These are phyloP conservation scores for Phoma sp. DNA, from an alignment of 2,329 filamentous ascomycete genomes.

Conservation along the genomic window DNA sequence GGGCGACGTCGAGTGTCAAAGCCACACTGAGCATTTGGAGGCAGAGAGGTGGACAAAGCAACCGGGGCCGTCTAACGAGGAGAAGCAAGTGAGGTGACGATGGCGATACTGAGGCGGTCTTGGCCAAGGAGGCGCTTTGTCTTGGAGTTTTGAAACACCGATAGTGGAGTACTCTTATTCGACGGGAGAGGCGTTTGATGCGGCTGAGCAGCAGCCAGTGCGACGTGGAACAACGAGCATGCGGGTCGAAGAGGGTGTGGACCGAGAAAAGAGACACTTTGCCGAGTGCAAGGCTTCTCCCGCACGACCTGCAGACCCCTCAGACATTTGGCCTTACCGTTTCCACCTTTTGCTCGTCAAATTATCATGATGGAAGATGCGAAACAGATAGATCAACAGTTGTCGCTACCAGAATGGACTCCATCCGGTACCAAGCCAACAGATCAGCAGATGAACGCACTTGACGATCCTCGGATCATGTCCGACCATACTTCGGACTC, in stretches of 20 bases:
- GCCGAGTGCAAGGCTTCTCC: background rate
- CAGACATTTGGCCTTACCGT: background rate
- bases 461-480: background rate
- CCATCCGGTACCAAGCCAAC: too few relatives aligned
- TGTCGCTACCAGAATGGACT: background rate
- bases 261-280: background rate
- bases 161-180: background rate
- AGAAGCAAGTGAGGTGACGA: constrained; percentile 5
- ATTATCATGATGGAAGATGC: background rate
- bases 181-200: constrained; percentile 4
- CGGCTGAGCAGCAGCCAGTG: constrained; percentile 1
- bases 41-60: background rate
- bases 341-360: background rate
- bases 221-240: constrained; percentile 1
- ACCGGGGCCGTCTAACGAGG: background rate
- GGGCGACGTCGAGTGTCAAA: background rate
- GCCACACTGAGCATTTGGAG: background rate
- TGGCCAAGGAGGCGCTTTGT: background rate
- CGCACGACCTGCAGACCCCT: background rate
- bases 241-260: background rate
- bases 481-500: background rate
- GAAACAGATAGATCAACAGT: background rate
- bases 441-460: background rate
- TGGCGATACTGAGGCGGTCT: background rate
- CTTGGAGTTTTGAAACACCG: background rate